Percentiles rank a stretch among this genome's conserved stretches.
These are phyloP conservation scores for Phytophthora citrophthora DNA, from an alignment of 352 stramenopile genomes.

Conservation along the genomic window DNA sequence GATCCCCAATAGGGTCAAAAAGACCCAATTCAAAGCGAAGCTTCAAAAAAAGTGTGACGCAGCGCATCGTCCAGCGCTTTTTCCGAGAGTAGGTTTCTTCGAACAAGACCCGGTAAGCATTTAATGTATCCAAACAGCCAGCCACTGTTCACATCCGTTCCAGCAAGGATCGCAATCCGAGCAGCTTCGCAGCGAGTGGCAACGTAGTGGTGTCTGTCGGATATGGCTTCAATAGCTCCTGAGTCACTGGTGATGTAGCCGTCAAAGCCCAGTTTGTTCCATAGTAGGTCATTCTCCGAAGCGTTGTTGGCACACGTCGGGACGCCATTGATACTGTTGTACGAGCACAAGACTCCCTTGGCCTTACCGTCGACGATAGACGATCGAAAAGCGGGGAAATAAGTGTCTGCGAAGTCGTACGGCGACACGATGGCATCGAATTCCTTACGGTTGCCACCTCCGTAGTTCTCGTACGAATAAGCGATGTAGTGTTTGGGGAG, in stretches of 20 bases:
- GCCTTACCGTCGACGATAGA: constrained; percentile 2
- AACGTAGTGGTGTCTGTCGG: constrained; percentile 1
- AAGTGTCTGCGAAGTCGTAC: constrained; percentile 4
- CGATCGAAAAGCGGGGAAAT: background rate
- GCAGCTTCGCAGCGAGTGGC: constrained; percentile 3
- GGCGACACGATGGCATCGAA: constrained; percentile 57
- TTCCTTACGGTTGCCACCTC: constrained; percentile 56
- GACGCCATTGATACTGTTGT: constrained; percentile 4
- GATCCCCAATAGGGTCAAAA: constrained; percentile 2
- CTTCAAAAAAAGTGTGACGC: background rate
- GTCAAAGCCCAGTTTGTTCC: background rate
- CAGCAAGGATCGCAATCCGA: background rate
- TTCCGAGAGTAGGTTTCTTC: background rate
- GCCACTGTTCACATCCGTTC: constrained; percentile 1
- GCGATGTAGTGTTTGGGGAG: constrained; percentile 89
- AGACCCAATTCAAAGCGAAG: constrained; percentile 4
- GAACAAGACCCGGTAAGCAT: background rate
- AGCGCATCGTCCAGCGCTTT: background rate
- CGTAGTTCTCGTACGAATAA: constrained; percentile 82
- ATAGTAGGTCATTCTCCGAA: background rate
- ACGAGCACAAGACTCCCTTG: constrained; percentile 1
- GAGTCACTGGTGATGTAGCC: constrained; percentile 6
- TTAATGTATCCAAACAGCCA: background rate
- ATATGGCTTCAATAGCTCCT: constrained; percentile 2
- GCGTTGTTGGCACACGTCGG: background rate